phyloP scores from a whole-genome alignment of 257 asterid species.

The Linderniella brevidens region DNA sequence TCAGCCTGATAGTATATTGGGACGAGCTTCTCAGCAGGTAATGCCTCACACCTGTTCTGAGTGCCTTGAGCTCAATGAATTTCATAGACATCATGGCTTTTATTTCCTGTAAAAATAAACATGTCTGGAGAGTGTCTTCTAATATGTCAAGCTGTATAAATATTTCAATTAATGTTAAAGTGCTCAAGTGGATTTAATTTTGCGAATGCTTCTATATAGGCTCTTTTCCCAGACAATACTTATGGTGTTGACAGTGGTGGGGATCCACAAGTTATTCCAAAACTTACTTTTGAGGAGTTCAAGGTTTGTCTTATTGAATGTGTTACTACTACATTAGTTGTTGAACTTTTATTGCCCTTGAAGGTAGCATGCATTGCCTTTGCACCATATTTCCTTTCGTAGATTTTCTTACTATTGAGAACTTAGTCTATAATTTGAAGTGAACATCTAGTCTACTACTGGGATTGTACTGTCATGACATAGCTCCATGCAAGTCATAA shows the following conservation, averaged over 20 bases:
- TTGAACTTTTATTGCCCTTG: not conserved
- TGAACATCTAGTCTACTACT: too few species aligned
- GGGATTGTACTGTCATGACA: too few species aligned
- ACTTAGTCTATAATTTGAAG: too few species aligned
- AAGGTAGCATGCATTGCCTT: too few species aligned
- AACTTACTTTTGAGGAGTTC: slow-evolving; percentile 78
- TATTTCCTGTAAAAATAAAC: too few species aligned
- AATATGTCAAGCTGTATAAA: not conserved
- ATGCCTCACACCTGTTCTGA: slow-evolving; percentile 11
- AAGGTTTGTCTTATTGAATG: slow-evolving; percentile 32
- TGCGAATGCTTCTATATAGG: slow-evolving; percentile 29
- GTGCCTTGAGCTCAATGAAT: slow-evolving; percentile 7
- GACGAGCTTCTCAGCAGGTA: slow-evolving; percentile 88
- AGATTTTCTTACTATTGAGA: too few species aligned
- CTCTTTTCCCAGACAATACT: slow-evolving; percentile 82
- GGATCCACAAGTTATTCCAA: slow-evolving; percentile 87
- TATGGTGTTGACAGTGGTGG: slow-evolving; percentile 99
- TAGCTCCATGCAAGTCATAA: too few species aligned
- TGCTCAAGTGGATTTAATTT: slow-evolving; percentile 5
- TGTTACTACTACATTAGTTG: not conserved
- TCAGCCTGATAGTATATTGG: slow-evolving; percentile 95
- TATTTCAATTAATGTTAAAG: not conserved
- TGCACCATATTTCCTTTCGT: slow-evolving; percentile 4
- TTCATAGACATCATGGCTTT: slow-evolving; percentile 2
- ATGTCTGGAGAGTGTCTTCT: too few species aligned